Evolutionary conservation across 2,329 filamentous ascomycete species (phyloP), one percentile per base, ranked within the genome.

Genomic region (Ceratocystiopsis minuta): DNA sequence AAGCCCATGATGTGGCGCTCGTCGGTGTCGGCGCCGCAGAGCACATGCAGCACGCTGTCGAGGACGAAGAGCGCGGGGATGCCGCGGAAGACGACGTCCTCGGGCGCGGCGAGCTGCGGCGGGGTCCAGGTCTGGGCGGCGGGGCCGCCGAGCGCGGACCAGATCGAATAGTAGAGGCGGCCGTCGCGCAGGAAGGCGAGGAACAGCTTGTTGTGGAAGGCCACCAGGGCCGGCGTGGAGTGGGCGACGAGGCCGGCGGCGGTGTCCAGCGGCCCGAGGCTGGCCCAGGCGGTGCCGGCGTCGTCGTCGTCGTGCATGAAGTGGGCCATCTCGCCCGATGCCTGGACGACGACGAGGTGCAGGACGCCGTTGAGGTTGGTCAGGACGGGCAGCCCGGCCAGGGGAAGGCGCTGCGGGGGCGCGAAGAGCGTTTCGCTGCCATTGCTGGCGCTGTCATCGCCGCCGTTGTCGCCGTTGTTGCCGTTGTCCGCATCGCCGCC

Each of bases 171-270:
- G 40, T 51, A 55, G 9, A 60, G 46, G 32, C 39, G 48, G 6
- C 50, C 48, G 34, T 54, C 48, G 4, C 51, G 49, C 37, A 58
- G 44, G 42, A 53, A 59, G 7, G 52, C 52, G 16, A 58, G 45
- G 39, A 57, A 53, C 6, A 60, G 49, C 46, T 55, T 56, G 44
- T 59, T 58, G 45, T 59, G 56, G 40, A 58, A 57, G 12, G 56
- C 51, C 5, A 54, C 51, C 16, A 60, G 42, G 15, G 54, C 54
- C 2, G 55, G 55, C 24, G 49, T 53, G 14, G 50, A 49, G 34
- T 50, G 42, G 1, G 53, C 48, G 17, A 49, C 47, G 16, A 55
- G 41, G 14, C 54, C 54, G 7, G 43, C 47, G 6, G 28, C 41
- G 4, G 38, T 38, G 32, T 54, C 47, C 3, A 58, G 46, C 6